Percentiles rank a stretch among this genome's conserved stretches.
Conservation (phyloP, 495 filamentous ascomycete genomes). For the Amphirosellinia nigrospora region DNA sequence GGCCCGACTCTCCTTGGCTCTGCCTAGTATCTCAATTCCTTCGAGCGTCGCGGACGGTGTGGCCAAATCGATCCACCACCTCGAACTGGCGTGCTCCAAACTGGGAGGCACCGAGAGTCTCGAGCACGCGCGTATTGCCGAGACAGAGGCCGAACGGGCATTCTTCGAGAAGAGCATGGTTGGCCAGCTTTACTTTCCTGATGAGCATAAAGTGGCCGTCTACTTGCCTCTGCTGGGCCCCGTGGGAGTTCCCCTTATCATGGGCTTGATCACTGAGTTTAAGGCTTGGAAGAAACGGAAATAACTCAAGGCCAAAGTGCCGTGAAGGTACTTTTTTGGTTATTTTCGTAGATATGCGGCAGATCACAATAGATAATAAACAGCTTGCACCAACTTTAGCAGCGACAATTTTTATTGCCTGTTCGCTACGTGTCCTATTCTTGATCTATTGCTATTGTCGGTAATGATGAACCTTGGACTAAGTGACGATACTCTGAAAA, state of each 20-base stretch:
- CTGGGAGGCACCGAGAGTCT: conserved; percentile 67
- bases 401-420: no score
- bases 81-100: conserved; percentile 75
- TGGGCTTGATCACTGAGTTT: conserved; percentile 82
- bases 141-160: conserved; percentile 86
- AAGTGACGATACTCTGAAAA: no score
- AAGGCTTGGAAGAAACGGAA: conserved; percentile 59
- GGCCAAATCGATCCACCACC: conserved; percentile 74
- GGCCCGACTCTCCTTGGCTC: conserved; percentile 80
- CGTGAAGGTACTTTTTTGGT: conserved; percentile 20
- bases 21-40: conserved; percentile 91
- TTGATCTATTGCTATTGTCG: no score
- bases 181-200: conserved; percentile 94
- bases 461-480: no score
- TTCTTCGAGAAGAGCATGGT: conserved; percentile 99
- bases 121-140: conserved; percentile 80
- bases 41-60: conserved; percentile 85
- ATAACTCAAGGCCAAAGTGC: conserved; percentile 40
- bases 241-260: conserved; percentile 85
- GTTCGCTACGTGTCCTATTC: no score
- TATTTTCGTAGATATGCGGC: not conserved
- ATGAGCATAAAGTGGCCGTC: conserved; percentile 98
- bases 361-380: conserved; percentile 20
- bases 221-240: conserved; percentile 92
- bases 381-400: no score